Conservation (phyloP, 2,329 filamentous ascomycete species). For the Aspergillus sclerotialis region DNA sequence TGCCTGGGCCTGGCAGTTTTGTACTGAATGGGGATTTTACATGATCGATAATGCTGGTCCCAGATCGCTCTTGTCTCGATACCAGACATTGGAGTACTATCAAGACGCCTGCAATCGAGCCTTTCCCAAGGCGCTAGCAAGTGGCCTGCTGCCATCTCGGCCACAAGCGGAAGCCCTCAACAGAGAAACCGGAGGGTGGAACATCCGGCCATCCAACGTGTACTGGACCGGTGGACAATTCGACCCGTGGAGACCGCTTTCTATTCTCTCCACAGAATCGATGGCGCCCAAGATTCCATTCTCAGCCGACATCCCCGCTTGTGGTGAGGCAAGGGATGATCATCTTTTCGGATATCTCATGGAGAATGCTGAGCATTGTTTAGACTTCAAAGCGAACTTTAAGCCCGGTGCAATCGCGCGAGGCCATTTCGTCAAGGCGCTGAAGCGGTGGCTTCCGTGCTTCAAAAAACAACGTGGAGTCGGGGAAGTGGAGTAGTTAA, state of each 20-base stretch:
- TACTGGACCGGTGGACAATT: slow-evolving; percentile 47
- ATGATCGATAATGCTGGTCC: slow-evolving; percentile 43
- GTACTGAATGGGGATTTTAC: slow-evolving; percentile 47
- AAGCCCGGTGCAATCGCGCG: slow-evolving; percentile 26
- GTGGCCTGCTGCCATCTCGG: slow-evolving; percentile 34
- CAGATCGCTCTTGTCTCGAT: slow-evolving; percentile 42
- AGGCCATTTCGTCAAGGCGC: slow-evolving; percentile 33
- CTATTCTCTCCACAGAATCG: slow-evolving; percentile 34
- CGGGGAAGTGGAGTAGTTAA: no score
- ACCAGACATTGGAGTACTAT: slow-evolving; percentile 39
- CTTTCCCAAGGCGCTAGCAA: slow-evolving; percentile 37
- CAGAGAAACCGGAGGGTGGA: slow-evolving; percentile 43
- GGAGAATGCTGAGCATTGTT: slow-evolving; percentile 41
- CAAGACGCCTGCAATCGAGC: slow-evolving; percentile 42
- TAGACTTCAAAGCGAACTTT: slow-evolving; percentile 37
- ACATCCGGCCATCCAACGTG: slow-evolving; percentile 44
- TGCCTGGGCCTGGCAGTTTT: slow-evolving; percentile 47
- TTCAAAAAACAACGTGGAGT: slow-evolving; percentile 20
- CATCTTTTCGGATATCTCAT: slow-evolving; percentile 46
- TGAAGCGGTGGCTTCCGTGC: slow-evolving; percentile 43
- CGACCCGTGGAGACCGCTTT: slow-evolving; percentile 47
- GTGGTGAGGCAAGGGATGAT: slow-evolving; percentile 29
- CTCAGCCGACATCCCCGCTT: slow-evolving; percentile 38
- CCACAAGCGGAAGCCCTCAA: slow-evolving; percentile 38
- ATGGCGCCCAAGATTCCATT: slow-evolving; percentile 35